These are phyloP conservation scores for Ophiostoma fasciatum DNA, from an alignment of 2,329 filamentous ascomycete genomes.

Conservation along the genomic window DNA sequence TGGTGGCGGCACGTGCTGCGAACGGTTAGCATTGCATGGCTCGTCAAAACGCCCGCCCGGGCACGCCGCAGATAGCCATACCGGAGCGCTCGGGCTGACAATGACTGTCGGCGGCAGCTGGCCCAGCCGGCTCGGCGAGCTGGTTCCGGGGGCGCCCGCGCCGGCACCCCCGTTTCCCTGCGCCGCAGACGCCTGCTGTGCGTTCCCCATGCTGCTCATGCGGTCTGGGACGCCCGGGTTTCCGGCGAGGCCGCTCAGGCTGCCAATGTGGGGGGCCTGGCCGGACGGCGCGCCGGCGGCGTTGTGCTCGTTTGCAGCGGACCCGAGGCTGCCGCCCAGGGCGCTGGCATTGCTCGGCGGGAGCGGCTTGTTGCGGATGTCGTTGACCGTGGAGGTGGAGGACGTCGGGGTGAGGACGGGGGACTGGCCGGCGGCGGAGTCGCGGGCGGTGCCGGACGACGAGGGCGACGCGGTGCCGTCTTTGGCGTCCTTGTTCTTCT, in stretches of 20 bases:
- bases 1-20: conserved; percentile 76
- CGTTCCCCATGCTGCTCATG: conserved; percentile 20
- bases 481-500: conserved; percentile 58
- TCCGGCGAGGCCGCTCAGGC: conserved; percentile 17
- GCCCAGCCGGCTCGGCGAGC: conserved; percentile 48
- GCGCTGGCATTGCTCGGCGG: conserved; percentile 37
- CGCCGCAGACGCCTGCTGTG: conserved; percentile 25
- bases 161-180: conserved; percentile 24
- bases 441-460: conserved; percentile 37
- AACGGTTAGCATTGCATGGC: too few species aligned
- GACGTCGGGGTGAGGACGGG: conserved; percentile 67
- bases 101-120: conserved; percentile 72
- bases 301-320: conserved; percentile 1
- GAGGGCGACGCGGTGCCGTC: conserved; percentile 71
- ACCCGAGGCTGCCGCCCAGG: conserved; percentile 25
- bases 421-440: conserved; percentile 37
- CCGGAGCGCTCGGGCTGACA: conserved; percentile 86
- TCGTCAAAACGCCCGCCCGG: too few species aligned
- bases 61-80: too few species aligned
- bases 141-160: conserved; percentile 30
- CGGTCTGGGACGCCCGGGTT: conserved; percentile 22
- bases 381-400: conserved; percentile 74
- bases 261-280: conserved; percentile 24
- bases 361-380: conserved; percentile 69
- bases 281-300: conserved; percentile 13